Base-by-base conservation (phyloP, 106 monocot genomes). In the Dioscorea alata region DNA sequence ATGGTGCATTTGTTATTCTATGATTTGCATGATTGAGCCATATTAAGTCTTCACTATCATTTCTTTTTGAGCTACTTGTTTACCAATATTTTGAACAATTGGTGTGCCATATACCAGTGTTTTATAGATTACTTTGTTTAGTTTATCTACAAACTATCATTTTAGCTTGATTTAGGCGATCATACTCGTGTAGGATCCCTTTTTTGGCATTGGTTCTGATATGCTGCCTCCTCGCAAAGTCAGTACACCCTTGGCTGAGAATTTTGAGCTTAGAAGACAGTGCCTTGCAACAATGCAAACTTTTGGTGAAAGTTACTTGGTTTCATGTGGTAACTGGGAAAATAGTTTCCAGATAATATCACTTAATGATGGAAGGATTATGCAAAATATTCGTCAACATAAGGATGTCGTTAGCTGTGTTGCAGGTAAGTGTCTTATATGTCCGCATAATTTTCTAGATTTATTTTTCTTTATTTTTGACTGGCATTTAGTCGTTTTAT, bases 401-500 rank as follows among this genome's bases (percentile, higher is more conserved):
- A 99, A 93, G 78, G 99, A 99, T 85, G 78, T 93, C 34, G 93
- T 99, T 65, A 93, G 90, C 65, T 99, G 99, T 83, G 81, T 99
- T 63, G 87, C 99, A 85, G 99, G 99, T 99, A 81, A 13, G 33
- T 52, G 1, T 49, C 16, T 12, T 34, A 53, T 13, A 51, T 51
- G 21, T 50, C 50, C 13, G 4, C 19, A 56, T 0, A 12, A 59
- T 1, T 23, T 4, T 59, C 22, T 20, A 59, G 4, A 22, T 24
- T 59, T 59, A 0, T 23, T 22, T 59, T 59, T 59, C 2, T 0
- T 50, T 51, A 50, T 48, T 21, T 65, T 65, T 10, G 17, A 28
- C 13, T 14, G 21, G 33, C 14, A 18, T 32, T 63, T n/a, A 20
- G 19, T 63, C 17, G 35, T 12, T 49, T 61, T 12, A 4, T 54